Evolutionary conservation across 148 eudicot species (phyloP).

Genomic region (Fallopia convolvulus): DNA sequence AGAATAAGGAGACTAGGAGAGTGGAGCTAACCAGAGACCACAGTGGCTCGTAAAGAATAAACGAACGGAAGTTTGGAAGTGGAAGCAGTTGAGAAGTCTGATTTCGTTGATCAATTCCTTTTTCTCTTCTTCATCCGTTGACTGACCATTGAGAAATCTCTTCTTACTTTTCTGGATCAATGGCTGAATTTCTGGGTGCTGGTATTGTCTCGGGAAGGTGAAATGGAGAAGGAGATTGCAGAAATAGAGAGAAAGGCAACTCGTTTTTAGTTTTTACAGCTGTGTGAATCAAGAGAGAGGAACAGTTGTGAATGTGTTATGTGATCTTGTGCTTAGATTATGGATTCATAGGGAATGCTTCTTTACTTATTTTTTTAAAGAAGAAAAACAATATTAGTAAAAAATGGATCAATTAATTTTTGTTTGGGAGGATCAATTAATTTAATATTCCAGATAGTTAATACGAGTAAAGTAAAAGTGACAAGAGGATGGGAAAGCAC

Average conservation of each 20-base stretch:
- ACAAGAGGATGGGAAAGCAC: not conserved
- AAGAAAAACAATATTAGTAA: not conserved
- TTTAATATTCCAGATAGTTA: too few relatives aligned
- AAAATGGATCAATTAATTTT: not conserved
- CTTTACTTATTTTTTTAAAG: not conserved
- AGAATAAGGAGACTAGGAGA: not conserved
- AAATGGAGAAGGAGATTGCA: not conserved
- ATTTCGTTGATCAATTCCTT: not conserved
- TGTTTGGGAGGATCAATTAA: too few relatives aligned
- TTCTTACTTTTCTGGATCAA: not conserved
- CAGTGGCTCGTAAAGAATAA: not conserved
- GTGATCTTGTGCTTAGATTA: constrained; percentile 6
- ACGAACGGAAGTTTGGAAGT: not conserved
- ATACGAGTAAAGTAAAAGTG: not conserved
- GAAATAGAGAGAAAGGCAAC: not conserved
- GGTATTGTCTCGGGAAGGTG: not conserved
- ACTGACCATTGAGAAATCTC: not conserved
- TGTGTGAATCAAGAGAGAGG: not conserved
- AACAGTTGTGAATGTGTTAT: not conserved
- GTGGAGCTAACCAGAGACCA: not conserved
- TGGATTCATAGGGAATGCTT: not conserved
- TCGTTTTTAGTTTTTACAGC: not conserved
- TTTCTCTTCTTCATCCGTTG: constrained; percentile 1
- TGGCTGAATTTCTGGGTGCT: not conserved
- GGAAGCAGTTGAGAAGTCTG: not conserved